Evolutionary conservation across 345 rosid genomes (phyloP), one percentile per base, ranked within the genome.

Genomic region (Moricandia arvensis): DNA sequence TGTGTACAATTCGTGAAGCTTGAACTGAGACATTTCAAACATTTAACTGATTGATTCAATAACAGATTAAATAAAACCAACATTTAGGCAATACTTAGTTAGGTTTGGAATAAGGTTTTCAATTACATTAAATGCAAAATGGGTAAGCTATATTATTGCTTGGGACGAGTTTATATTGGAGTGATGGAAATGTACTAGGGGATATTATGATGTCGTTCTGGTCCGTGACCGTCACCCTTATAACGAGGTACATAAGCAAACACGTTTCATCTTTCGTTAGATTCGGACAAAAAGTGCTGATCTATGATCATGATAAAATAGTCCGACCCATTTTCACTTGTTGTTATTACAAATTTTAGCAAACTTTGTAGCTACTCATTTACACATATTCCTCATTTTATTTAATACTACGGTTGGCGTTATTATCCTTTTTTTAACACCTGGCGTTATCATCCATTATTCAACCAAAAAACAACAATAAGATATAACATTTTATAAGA

Each of bases 251-350:
- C 80, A 66, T 72, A 53, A 16, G 24, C 75, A 68, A 73, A 79
- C 82, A 79, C 68, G 66, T 67, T 63, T 74, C 78, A 69, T 68
- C 62, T 74, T 55, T 79, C 70, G 79, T 68, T 74, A 73, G 79
- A 74, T 79, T 79, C 78, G 82, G 82, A 73, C 82, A 73, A 73
- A 73, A 79, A 69, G 82, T 74, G 79, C 62, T 79, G 71, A 62
- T 79, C 78, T 69, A 73, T 73, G 70, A 79, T 79, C 78, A 68
- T 68, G 69, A 47, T 47, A 68, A 68, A 55, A 55, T 35, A 30
- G 24, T 18, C 74, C 78, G 57, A 73, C 78, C 76, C 73, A 59
- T 72, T 34, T 78, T 72, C 27, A 59, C 62, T 62, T 73, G 55
- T 61, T 73, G 38, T 67, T 79, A 73, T 67, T 67, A 73, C 81